Base-by-base conservation (phyloP, 257 asterid genomes). In the Handroanthus guayacan region DNA sequence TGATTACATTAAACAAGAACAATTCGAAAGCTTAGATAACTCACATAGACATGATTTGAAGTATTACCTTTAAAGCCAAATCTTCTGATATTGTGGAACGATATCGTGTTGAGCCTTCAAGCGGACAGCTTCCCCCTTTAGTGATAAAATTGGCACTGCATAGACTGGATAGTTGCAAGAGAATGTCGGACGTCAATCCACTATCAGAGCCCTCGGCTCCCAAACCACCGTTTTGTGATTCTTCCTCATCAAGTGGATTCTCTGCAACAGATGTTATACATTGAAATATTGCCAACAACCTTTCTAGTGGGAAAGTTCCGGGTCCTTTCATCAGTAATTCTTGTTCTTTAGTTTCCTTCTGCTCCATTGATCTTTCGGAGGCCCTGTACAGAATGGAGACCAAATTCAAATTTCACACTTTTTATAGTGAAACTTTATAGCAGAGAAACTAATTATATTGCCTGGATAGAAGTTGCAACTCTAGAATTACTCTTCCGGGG, bases 271-370 rank as follows among this genome's bases (percentile, higher is more conserved):
- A 89, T 79, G 97, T 71, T 62, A 95, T 86, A 84, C 99, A 95
- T 79, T 93, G 95, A 77, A 76, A 93, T 78, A 95, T 90, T 62
- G 97, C 99, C 72, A 95, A 81, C 78, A 95, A 80, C 84, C 98
- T 91, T 81, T 95, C 99, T 70, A 95, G 76, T 0, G 98, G 99
- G 82, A 95, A 95, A 47, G 91, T 89, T 75, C 97, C 98, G 11
- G 99, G 98, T 37, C 97, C 98, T 89, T 95, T 95, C 93, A 90
- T 83, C 82, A 95, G 87, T 76, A 82, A 62, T 67, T 93, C 98
- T 78, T 82, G 95, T 78, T 93, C 98, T 81, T 90, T 89, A 70
- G 56, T 86, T 83, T 91, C 99, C 88, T 91, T 93, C 62, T 78
- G 81, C 84, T 89, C 94, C 83, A 78, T 62, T 67, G 97, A 86